Evolutionary conservation across 371 early-diverging fungal species (phyloP), one percentile per base, ranked within the genome.

Genomic region (Thermomucor indicae-seudaticae): DNA sequence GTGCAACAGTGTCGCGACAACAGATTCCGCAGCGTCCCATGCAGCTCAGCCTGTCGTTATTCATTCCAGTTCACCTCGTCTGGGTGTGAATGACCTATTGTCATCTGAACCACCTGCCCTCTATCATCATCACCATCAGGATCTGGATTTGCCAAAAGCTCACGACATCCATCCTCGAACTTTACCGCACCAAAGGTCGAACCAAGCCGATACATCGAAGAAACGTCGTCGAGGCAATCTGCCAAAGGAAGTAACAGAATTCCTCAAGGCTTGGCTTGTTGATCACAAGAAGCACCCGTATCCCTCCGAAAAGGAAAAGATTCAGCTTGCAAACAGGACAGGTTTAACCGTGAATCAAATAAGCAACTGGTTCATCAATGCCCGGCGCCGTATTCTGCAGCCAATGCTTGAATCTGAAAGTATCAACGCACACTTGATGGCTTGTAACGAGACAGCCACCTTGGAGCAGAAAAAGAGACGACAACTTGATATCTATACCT

Each of bases 291-390:
- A 78, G 30, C 85, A 91, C 49, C 92, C 93, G 1, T 93, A 90
- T 53, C 93, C 93, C 0, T 81, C 82, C 10, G 91, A 90, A 47
- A 78, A 79, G 11, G 88, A 90, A 51, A 93, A 93, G 61, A 66
- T 75, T 34, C 58, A 63, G 19, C 65, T 91, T 19, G 78, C 83
- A 2, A 64, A 75, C 16, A 70, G 73, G 14, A 91, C 91, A 0
- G 81, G 82, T 0, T 59, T 93, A 24, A 80, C 74, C 5, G 66
- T 86, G 40, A 85, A 80, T 40, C 93, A 93, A 64, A 85, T 91
- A 46, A 89, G 87, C 42, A 89, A 93, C 58, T 93, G 93, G 93
- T 93, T 93, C 55, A 90, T 93, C 48, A 93, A 93, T 65, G 92
- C 91, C 3, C 59, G 93, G 4, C 70, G 93, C 30, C 74, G 92